Conservation (phyloP, 2,329 filamentous ascomycete genomes). For the Zasmidium citrigriseum region DNA sequence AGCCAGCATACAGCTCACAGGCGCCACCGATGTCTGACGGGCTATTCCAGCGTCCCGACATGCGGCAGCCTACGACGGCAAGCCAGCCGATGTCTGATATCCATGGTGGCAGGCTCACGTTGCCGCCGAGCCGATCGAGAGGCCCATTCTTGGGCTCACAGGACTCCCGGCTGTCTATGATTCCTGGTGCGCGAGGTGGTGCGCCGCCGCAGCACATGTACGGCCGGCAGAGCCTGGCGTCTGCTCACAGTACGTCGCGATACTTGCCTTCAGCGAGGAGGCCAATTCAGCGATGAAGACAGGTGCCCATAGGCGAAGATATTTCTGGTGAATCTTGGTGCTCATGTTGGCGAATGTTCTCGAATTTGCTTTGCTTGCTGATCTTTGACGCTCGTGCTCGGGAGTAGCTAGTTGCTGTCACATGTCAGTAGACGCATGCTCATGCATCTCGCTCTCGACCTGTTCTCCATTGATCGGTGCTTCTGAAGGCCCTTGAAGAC, state of each 20-base stretch:
- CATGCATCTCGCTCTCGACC: too few species aligned
- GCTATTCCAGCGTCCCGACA: not conserved
- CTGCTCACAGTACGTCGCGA: slow-evolving; percentile 11
- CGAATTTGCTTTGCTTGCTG: not conserved
- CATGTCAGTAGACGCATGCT: too few species aligned
- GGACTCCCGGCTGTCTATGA: slow-evolving; percentile 23
- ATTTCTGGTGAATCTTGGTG: too few species aligned
- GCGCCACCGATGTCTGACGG: not conserved
- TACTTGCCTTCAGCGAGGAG: slow-evolving; percentile 24
- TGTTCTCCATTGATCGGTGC: too few species aligned
- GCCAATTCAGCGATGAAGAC: slow-evolving; percentile 5
- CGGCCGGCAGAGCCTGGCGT: not conserved
- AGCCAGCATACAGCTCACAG: not conserved
- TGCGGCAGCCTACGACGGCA: not conserved
- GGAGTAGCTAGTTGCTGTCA: too few species aligned
- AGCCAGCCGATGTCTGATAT: not conserved
- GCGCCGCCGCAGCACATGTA: slow-evolving; percentile 14
- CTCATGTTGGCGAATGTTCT: not conserved
- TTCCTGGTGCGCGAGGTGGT: slow-evolving; percentile 29
- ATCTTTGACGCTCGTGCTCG: not conserved
- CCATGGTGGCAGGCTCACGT: not conserved
- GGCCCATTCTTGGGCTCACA: not conserved
- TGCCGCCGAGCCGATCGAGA: slow-evolving; percentile 4
- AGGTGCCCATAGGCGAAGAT: too few species aligned
- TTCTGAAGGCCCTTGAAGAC: too few species aligned